These are phyloP conservation scores for Ilex aquifolium DNA, from an alignment of 257 asterid species.

Conservation along the genomic window DNA sequence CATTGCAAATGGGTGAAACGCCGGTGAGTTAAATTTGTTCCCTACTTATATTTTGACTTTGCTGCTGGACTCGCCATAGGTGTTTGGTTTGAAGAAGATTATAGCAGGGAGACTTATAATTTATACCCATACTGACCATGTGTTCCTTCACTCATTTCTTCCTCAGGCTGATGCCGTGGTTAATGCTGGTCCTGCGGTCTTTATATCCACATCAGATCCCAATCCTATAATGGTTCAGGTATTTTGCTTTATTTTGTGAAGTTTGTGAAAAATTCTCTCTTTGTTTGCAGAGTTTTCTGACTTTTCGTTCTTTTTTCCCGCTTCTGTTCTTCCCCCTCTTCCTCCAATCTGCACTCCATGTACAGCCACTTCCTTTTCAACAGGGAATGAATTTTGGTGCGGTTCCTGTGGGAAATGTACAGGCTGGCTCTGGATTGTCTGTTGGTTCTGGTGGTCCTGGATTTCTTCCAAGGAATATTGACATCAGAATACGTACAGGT, in stretches of 20 bases:
- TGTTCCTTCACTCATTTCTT: background rate
- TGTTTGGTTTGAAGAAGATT: background rate
- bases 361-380: slow-evolving; percentile 78
- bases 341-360: slow-evolving; percentile 16
- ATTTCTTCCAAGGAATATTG: slow-evolving; percentile 79
- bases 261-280: background rate
- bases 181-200: slow-evolving; percentile 94
- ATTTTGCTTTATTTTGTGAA: slow-evolving; percentile 10
- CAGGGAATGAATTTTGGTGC: slow-evolving; percentile 63
- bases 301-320: slow-evolving; percentile 9
- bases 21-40: slow-evolving; percentile 44
- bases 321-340: slow-evolving; percentile 2
- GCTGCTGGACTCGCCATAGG: background rate
- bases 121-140: slow-evolving; percentile 5
- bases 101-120: background rate
- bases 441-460: slow-evolving; percentile 57
- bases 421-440: slow-evolving; percentile 47
- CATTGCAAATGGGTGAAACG: slow-evolving; percentile 82
- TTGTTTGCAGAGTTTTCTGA: slow-evolving; percentile 7
- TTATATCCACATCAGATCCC: slow-evolving; percentile 78
- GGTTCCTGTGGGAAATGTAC: slow-evolving; percentile 55
- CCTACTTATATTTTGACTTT: background rate
- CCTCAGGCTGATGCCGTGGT: slow-evolving; percentile 88
- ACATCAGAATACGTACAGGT: slow-evolving; percentile 97
- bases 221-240: slow-evolving; percentile 99